These are phyloP conservation scores for Alliaria petiolata DNA, from an alignment of 345 rosid genomes.

Conservation along the genomic window DNA sequence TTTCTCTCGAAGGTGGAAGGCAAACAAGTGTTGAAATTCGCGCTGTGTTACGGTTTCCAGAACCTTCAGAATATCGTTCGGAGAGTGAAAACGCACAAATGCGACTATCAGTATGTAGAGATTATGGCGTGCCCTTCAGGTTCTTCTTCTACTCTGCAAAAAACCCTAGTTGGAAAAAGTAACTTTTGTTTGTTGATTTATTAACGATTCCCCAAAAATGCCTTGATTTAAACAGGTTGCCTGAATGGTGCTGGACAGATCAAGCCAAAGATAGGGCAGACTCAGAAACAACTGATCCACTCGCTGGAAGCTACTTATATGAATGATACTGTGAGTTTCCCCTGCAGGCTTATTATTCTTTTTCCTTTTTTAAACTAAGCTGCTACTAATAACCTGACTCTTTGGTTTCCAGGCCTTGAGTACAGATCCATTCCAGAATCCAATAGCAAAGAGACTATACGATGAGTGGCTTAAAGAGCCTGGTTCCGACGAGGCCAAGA, in stretches of 20 bases:
- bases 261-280: slow-evolving; percentile 79
- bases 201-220: neutral
- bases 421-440: slow-evolving; percentile 72
- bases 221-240: slow-evolving; percentile 50
- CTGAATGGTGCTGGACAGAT: slow-evolving; percentile 94
- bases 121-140: slow-evolving; percentile 99
- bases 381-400: neutral
- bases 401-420: slow-evolving; percentile 51
- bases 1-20: slow-evolving; percentile 62
- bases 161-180: neutral
- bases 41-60: slow-evolving; percentile 86
- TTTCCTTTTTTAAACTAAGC: neutral
- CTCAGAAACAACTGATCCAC: slow-evolving; percentile 72
- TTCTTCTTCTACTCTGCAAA: slow-evolving; percentile 15
- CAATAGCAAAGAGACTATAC: slow-evolving; percentile 55
- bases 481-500: slow-evolving; percentile 72
- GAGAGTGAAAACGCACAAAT: slow-evolving; percentile 64
- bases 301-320: slow-evolving; percentile 57
- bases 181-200: neutral
- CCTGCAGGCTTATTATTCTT: neutral
- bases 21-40: slow-evolving; percentile 66
- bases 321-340: slow-evolving; percentile 59
- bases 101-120: slow-evolving; percentile 94
- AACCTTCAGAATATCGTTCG: slow-evolving; percentile 90
- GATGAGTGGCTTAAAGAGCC: slow-evolving; percentile 90